Evolutionary conservation across 352 stramenopile species (phyloP).

Genomic region (Globisporangium middletonii): DNA sequence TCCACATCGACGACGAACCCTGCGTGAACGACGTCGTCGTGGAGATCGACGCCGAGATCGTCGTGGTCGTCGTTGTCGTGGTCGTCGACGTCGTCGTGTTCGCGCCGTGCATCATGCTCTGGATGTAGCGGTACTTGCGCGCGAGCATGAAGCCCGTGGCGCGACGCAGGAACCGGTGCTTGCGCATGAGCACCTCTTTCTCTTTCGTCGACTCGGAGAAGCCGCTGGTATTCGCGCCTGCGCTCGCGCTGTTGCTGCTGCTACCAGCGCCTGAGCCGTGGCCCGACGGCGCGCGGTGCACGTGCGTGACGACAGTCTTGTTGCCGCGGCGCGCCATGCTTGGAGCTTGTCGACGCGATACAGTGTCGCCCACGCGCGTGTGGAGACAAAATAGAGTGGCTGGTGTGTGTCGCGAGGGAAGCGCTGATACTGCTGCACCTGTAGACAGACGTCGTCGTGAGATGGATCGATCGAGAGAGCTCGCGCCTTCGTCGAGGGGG

Average conservation of each 20-base stretch:
- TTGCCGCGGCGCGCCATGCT: slow-evolving; percentile 48
- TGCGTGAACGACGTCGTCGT: slow-evolving; percentile 19
- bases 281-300: slow-evolving; percentile 27
- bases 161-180: slow-evolving; percentile 52
- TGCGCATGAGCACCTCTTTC: slow-evolving; percentile 46
- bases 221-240: neutral
- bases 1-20: slow-evolving; percentile 14
- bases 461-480: too few species aligned
- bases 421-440: too few species aligned
- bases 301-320: slow-evolving; percentile 37
- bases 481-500: too few species aligned
- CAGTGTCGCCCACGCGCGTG: too few species aligned
- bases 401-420: too few species aligned
- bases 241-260: slow-evolving; percentile 2
- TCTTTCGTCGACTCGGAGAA: slow-evolving; percentile 19
- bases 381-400: too few species aligned
- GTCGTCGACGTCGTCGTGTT: slow-evolving; percentile 3
- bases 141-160: slow-evolving; percentile 69
- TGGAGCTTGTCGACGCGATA: neutral
- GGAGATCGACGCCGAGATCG: slow-evolving; percentile 6
- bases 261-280: slow-evolving; percentile 2
- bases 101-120: slow-evolving; percentile 15
- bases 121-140: slow-evolving; percentile 58
- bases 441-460: too few species aligned
- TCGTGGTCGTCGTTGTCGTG: slow-evolving; percentile 10